Percentiles rank a stretch among this genome's conserved stretches.
These are phyloP conservation scores for Diaporthe aspalathi DNA, from an alignment of 2,329 filamentous ascomycete genomes.

Conservation along the genomic window DNA sequence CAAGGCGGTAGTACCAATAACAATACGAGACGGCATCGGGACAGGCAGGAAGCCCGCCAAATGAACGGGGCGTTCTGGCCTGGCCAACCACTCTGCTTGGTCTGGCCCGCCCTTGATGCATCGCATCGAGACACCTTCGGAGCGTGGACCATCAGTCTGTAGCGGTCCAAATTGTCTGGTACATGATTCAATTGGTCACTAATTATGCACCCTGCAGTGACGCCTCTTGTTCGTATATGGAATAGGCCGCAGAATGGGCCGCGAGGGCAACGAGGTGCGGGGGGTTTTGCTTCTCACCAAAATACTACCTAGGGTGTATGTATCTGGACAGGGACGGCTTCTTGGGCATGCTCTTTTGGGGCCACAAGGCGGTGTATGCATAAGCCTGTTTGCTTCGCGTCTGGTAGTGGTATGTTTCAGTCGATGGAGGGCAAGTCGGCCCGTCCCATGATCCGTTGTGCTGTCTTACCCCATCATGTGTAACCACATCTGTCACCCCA, in stretches of 20 bases:
- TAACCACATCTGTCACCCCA: not conserved
- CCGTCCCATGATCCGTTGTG: not conserved
- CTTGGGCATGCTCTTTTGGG: no score
- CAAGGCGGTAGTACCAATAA: not conserved
- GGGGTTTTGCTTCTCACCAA: not conserved
- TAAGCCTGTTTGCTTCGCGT: not conserved
- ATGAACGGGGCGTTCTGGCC: not conserved
- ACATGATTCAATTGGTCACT: not conserved
- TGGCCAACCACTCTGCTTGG: not conserved
- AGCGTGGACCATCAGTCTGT: no score
- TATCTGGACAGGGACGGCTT: not conserved
- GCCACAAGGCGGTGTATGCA: no score
- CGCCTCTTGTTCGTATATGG: not conserved
- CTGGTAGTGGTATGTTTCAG: not conserved
- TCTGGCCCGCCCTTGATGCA: no score
- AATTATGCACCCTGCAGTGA: not conserved
- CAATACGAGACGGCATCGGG: not conserved
- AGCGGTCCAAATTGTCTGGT: not conserved
- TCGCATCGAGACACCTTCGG: not conserved
- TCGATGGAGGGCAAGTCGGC: not conserved
- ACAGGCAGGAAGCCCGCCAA: not conserved
- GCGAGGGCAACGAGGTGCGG: not conserved
- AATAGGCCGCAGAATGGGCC: constrained; percentile 10
- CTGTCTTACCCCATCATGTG: not conserved
- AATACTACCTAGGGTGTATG: not conserved